phyloP scores from a whole-genome alignment of 805 yeast species.

The Henningerozyma blattae region DNA sequence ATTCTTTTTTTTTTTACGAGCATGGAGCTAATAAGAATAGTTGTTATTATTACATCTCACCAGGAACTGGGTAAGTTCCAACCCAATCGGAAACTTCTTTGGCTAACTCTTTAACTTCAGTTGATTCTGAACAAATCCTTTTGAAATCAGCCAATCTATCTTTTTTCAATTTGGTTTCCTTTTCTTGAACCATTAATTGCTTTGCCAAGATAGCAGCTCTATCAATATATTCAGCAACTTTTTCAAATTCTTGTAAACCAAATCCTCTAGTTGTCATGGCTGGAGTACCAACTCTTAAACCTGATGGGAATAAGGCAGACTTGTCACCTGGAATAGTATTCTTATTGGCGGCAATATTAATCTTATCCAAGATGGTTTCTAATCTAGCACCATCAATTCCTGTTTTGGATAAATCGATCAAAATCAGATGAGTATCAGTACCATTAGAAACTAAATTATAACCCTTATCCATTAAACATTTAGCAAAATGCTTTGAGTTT shows the following conservation, averaged over 20 bases:
- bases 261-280: conserved; percentile 98
- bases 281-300: conserved; percentile 94
- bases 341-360: conserved; percentile 91
- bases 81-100: conserved; percentile 65
- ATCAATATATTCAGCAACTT: conserved; percentile 72
- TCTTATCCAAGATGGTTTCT: conserved; percentile 78
- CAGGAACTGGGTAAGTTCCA: conserved; percentile 76
- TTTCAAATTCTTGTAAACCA: conserved; percentile 60
- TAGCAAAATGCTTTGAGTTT: conserved; percentile 71
- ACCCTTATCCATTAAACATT: conserved; percentile 51
- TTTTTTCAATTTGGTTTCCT: conserved; percentile 53
- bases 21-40: no score
- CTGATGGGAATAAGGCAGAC: conserved; percentile 93
- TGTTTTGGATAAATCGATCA: conserved; percentile 67
- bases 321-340: conserved; percentile 95
- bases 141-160: conserved; percentile 59
- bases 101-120: conserved; percentile 47
- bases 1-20: no score
- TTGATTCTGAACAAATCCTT: conserved; percentile 50
- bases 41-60: conserved; percentile 34
- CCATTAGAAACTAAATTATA: conserved; percentile 79
- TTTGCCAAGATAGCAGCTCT: conserved; percentile 62
- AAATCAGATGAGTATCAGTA: conserved; percentile 87
- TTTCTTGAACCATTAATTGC: conserved; percentile 41
- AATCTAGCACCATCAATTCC: conserved; percentile 90